Conservation (phyloP, 352 stramenopile species). For the Phytophthora megakarya region DNA sequence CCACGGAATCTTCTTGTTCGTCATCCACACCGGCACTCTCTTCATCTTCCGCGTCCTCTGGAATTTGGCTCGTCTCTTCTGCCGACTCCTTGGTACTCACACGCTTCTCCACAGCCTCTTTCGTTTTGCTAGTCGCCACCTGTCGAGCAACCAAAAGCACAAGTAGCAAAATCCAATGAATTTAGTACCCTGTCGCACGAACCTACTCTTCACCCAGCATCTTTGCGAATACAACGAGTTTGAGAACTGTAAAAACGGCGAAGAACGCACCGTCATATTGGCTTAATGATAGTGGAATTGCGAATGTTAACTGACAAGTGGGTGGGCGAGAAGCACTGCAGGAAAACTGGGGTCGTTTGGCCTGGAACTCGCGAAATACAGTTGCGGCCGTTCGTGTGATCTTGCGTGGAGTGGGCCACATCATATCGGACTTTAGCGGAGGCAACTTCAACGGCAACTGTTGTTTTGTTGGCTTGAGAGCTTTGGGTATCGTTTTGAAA, state of each 20-base stretch:
- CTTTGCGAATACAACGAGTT: constrained; percentile 2
- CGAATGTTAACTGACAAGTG: background rate
- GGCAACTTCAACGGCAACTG: background rate
- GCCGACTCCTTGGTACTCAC: constrained; percentile 23
- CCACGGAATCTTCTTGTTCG: constrained; percentile 46
- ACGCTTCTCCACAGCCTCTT: constrained; percentile 16
- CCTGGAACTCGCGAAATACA: background rate
- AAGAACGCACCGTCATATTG: constrained; percentile 33
- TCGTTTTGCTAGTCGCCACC: constrained; percentile 24
- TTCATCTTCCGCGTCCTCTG: constrained; percentile 30
- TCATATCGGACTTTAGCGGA: background rate
- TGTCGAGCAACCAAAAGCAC: constrained; percentile 15
- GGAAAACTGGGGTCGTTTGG: background rate
- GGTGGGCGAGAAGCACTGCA: constrained; percentile 1
- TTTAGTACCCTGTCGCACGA: constrained; percentile 26
- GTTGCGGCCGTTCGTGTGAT: constrained; percentile 15
- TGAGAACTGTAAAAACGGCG: background rate
- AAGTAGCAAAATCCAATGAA: constrained; percentile 12
- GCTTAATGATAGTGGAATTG: background rate
- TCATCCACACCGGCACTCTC: constrained; percentile 32
- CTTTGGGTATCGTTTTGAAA: no score
- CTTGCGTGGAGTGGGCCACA: constrained; percentile 12
- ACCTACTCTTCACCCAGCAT: background rate
- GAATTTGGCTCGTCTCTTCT: constrained; percentile 23
- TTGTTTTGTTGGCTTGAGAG: no score